A percentile compares a stretch with the other conserved stretches of the same genome.
phyloP scores from a whole-genome alignment of 2,329 filamentous ascomycete genomes.

The Penicillium sclerotigenum region DNA sequence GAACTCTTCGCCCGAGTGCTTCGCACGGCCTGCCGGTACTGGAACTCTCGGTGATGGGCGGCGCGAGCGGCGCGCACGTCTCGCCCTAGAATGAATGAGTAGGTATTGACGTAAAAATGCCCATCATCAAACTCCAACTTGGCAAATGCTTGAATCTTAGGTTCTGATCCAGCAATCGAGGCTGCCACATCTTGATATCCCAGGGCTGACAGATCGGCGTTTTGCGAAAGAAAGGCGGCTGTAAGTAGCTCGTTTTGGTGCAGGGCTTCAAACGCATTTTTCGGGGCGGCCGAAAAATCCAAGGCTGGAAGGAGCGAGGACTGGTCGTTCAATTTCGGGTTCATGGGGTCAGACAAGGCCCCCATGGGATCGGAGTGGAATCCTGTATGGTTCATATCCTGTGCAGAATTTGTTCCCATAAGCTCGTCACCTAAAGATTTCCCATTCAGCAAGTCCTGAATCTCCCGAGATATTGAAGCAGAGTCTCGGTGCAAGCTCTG shows the following conservation, averaged over 20 bases:
- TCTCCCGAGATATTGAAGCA: slow-evolving; percentile 12
- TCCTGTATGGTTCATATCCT: slow-evolving; percentile 6
- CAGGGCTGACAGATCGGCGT: slow-evolving; percentile 35
- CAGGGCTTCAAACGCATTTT: slow-evolving; percentile 37
- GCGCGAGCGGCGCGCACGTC: slow-evolving; percentile 54
- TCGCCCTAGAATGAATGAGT: slow-evolving; percentile 60
- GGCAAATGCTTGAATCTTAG: slow-evolving; percentile 58
- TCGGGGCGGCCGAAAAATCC: slow-evolving; percentile 32
- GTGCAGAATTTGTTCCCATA: slow-evolving; percentile 10
- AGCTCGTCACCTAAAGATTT: slow-evolving; percentile 18
- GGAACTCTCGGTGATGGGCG: slow-evolving; percentile 45
- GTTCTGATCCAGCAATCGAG: slow-evolving; percentile 42
- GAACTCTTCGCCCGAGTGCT: slow-evolving; percentile 46
- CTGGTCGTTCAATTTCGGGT: slow-evolving; percentile 32
- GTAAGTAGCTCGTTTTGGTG: slow-evolving; percentile 42
- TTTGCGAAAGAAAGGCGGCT: slow-evolving; percentile 38
- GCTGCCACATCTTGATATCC: slow-evolving; percentile 36
- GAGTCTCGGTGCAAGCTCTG: slow-evolving; percentile 10
- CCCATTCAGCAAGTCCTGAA: slow-evolving; percentile 19
- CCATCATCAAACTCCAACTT: slow-evolving; percentile 64
- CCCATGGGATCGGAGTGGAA: slow-evolving; percentile 26
- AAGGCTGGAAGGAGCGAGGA: slow-evolving; percentile 37
- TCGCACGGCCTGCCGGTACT: slow-evolving; percentile 41
- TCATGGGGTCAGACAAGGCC: slow-evolving; percentile 34
- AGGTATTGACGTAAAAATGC: slow-evolving; percentile 64